Percentiles rank a stretch among this genome's conserved stretches.
Conservation (phyloP, 202 grass and related monocot species). For the Panicum hallii region DNA sequence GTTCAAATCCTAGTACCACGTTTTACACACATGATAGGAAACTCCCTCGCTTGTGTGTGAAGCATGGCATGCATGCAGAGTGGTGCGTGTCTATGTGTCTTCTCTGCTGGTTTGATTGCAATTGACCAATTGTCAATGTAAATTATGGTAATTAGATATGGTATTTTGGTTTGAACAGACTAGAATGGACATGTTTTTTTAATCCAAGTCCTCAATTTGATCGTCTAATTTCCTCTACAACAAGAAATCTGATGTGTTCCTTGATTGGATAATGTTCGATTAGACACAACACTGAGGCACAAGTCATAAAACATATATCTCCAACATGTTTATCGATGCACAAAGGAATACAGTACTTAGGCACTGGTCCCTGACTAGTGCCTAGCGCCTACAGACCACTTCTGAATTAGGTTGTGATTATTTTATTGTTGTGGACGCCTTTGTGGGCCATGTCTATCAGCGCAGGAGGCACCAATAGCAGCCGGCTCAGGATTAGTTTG, state of each 20-base stretch:
- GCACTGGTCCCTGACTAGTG: not conserved
- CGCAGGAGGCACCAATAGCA: too few relatives aligned
- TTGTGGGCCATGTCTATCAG: too few relatives aligned
- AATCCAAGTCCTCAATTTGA: not conserved
- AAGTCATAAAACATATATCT: constrained; percentile 25
- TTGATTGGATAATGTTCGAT: constrained; percentile 9
- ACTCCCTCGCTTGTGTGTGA: not conserved
- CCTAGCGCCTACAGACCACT: not conserved
- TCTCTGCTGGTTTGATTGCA: not conserved
- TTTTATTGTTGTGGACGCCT: not conserved
- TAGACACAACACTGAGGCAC: not conserved
- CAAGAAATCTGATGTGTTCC: constrained; percentile 6
- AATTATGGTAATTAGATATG: not conserved
- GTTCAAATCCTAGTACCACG: not conserved
- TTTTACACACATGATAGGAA: not conserved
- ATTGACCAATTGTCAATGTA: not conserved
- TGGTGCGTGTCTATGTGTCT: not conserved
- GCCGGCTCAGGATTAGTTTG: too few relatives aligned
- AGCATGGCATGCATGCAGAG: not conserved
- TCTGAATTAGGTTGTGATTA: not conserved
- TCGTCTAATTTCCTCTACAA: constrained; percentile 1
- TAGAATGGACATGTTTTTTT: not conserved
- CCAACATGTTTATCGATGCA: not conserved
- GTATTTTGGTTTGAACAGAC: constrained; percentile 3
- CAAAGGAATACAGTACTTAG: too few relatives aligned